Base-by-base conservation (phyloP, 2,329 filamentous ascomycete genomes). In the Rhinocladiella similis region DNA sequence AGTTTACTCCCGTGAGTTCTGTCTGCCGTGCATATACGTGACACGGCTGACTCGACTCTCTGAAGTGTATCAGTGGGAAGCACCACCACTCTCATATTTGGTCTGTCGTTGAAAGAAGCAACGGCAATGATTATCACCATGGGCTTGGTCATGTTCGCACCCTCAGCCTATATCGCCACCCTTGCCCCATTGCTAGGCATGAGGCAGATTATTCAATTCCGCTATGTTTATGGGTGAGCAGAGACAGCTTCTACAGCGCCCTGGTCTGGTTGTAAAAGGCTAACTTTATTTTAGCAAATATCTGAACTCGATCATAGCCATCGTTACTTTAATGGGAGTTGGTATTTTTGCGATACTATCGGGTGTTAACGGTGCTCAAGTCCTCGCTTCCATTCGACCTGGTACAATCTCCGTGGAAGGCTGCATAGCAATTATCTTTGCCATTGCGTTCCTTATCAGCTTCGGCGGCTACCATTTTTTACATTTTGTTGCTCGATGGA, bases 381-480 rank as follows among this genome's bases (percentile, higher is more conserved):
- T 5, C 12, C 27, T 53, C 2, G 6, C 41, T 2, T 39, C 41
- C 2, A 13, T 53, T 6, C 18, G 41, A 13, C 9, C 18, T 13
- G 50, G 50, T 10, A 53, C 18, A 13, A 10, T 53, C 9, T 5
- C 6, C 7, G 5, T 33, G 2, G 50, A 47, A 20, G 50, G 41
- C 2, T 25, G 9, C 50, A 53, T 53, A 3, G 9, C 16, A 13
- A 29, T 53, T 19, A 53, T 53, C 42, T 5, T 47, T 3, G 22
- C 33, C 13, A 16, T 53, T 16, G 3, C 33, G 4, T 2, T 53
- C 2, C 3, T 53, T 9, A 53, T 53, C 14, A 39, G 12, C 14
- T 53, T 53, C 42, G 9, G 48, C 2, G 50, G 50, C 41, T 53
- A 53, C 50, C 27, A 25, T 2, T 5, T 19, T 5, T 13, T 53